phyloP scores from a whole-genome alignment of 1,139 yeast species.

The Lodderomyces oxycetoniae region DNA sequence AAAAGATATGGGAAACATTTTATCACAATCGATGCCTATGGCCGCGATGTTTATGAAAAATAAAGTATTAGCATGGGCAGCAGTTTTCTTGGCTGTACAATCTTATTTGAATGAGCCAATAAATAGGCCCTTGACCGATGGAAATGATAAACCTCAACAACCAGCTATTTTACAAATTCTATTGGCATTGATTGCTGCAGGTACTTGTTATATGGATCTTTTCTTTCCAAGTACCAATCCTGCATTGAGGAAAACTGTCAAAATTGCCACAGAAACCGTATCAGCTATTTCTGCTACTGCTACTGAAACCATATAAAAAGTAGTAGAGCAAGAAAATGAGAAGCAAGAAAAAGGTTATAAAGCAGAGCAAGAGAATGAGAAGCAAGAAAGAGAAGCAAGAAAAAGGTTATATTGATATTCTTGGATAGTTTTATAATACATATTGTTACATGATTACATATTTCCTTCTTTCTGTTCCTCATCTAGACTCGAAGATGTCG shows the following conservation, averaged over 20 bases:
- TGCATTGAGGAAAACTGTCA: conserved; percentile 20
- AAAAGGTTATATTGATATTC: neutral
- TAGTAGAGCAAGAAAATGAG: too few species aligned
- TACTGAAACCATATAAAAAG: conserved; percentile 17
- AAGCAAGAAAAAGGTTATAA: neutral
- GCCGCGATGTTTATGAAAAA: conserved; percentile 59
- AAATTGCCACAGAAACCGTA: conserved; percentile 19
- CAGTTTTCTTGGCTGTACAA: conserved; percentile 50
- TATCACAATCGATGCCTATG: conserved; percentile 63
- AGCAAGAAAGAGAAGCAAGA: neutral
- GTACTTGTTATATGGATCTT: conserved; percentile 51
- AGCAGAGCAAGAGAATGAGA: neutral
- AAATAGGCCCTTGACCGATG: conserved; percentile 24
- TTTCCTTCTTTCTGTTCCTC: neutral
- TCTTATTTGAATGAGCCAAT: conserved; percentile 47
- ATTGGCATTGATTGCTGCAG: conserved; percentile 45
- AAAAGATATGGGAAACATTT: conserved; percentile 36
- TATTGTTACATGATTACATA: neutral
- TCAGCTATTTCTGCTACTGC: conserved; percentile 18
- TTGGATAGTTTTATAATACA: neutral
- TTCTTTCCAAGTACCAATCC: conserved; percentile 37
- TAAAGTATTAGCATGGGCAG: conserved; percentile 54
- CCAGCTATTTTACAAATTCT: conserved; percentile 44
- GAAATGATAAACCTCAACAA: conserved; percentile 16
- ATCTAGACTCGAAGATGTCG: too few species aligned